A percentile compares a stretch with the other conserved stretches of the same genome.
Conservation (phyloP, 768 basidiomycete genomes). For the Boletus fagicola region DNA sequence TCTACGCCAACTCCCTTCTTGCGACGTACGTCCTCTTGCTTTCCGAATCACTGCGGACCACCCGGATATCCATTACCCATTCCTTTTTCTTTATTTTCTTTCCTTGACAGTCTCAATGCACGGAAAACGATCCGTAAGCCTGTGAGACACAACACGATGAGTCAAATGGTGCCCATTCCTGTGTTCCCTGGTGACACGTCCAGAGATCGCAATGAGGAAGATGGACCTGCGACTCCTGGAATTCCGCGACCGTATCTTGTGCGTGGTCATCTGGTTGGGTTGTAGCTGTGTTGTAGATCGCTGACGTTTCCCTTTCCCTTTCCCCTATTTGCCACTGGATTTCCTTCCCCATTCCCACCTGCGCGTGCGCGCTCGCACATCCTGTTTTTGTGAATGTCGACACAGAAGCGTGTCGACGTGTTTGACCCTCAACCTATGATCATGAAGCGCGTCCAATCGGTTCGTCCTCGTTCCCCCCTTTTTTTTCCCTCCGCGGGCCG, state of each 20-base stretch:
- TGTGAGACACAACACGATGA: not conserved
- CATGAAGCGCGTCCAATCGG: constrained; percentile 1
- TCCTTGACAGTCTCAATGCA: constrained; percentile 18
- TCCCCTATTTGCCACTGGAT: too few relatives aligned
- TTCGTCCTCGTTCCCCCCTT: constrained; percentile 1
- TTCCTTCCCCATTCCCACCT: too few relatives aligned
- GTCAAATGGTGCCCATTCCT: constrained; percentile 3
- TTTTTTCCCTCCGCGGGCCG: not conserved
- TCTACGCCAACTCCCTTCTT: constrained; percentile 27
- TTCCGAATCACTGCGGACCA: not conserved
- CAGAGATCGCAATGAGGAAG: not conserved
- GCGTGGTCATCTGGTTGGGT: not conserved
- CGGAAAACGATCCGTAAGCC: constrained; percentile 10
- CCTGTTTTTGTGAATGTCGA: not conserved
- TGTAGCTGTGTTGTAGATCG: not conserved
- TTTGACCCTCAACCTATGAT: not conserved
- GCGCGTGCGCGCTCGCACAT: not conserved
- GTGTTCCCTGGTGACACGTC: not conserved
- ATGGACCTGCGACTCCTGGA: not conserved
- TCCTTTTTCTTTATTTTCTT: too few relatives aligned
- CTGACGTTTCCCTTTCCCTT: not conserved
- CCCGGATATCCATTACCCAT: not conserved
- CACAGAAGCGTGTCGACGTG: constrained; percentile 5
- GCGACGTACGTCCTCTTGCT: constrained; percentile 20
- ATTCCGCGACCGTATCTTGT: constrained; percentile 1